Evolutionary conservation across 768 basidiomycete species (phyloP).

Genomic region (Cystoderma amianthinum): DNA sequence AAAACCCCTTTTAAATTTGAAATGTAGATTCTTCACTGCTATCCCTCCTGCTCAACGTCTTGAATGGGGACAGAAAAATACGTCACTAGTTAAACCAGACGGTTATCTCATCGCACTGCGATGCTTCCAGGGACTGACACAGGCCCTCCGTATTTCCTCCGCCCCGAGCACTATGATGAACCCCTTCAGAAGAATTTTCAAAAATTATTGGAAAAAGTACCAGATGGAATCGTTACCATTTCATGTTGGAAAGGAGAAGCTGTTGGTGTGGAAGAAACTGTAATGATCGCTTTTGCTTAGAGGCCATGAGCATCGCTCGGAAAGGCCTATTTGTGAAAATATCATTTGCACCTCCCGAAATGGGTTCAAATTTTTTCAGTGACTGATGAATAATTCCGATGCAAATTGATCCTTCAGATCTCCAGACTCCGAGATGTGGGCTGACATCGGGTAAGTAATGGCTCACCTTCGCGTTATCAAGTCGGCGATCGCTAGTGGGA

Average conservation of each 20-base stretch:
- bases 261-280: conserved; percentile 43
- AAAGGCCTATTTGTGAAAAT: no score
- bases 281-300: not conserved
- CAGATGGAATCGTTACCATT: conserved; percentile 28
- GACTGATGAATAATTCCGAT: no score
- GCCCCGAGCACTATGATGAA: conserved; percentile 47
- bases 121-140: conserved; percentile 31
- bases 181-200: conserved; percentile 43
- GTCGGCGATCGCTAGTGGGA: no score
- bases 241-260: conserved; percentile 41
- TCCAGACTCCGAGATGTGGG: no score
- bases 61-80: conserved; percentile 55
- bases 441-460: no score
- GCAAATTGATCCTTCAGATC: no score
- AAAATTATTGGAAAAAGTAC: conserved; percentile 46
- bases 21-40: conserved; percentile 62
- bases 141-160: conserved; percentile 61
- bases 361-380: no score
- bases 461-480: no score
- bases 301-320: no score
- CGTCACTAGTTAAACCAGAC: conserved; percentile 47
- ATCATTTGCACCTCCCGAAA: no score
- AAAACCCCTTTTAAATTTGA: no score
- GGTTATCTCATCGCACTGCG: conserved; percentile 57
- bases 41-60: conserved; percentile 46